Evolutionary conservation across 768 basidiomycete genomes (phyloP).

Genomic region (Russula griseocarnosa): DNA sequence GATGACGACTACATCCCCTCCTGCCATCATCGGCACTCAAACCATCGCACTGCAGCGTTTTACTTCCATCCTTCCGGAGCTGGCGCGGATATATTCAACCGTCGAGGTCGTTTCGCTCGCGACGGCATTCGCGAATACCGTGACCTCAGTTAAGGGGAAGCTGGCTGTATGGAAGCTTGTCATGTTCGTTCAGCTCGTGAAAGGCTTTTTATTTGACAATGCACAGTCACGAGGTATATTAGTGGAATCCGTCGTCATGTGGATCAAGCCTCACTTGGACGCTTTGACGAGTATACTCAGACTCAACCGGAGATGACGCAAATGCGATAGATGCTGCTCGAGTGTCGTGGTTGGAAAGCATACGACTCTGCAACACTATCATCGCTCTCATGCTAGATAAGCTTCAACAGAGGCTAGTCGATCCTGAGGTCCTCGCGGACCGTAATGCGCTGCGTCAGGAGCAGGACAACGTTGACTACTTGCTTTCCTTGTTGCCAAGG

Average conservation of each 20-base stretch:
- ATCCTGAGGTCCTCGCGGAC: slow-evolving; percentile 59
- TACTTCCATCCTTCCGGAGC: slow-evolving; percentile 83
- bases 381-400: slow-evolving; percentile 88
- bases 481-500: slow-evolving; percentile 82
- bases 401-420: slow-evolving; percentile 73
- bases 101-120: slow-evolving; percentile 84
- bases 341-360: slow-evolving; percentile 84
- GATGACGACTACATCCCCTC: slow-evolving; percentile 76
- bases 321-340: slow-evolving; percentile 65
- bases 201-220: slow-evolving; percentile 83
- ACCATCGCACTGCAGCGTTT: slow-evolving; percentile 93
- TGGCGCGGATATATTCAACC: slow-evolving; percentile 72
- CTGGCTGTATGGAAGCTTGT: slow-evolving; percentile 92
- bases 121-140: slow-evolving; percentile 82
- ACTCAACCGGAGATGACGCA: slow-evolving; percentile 65
- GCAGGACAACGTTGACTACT: slow-evolving; percentile 86
- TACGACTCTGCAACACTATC: slow-evolving; percentile 85
- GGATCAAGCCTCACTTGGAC: slow-evolving; percentile 93
- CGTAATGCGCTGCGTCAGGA: slow-evolving; percentile 65
- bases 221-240: slow-evolving; percentile 71
- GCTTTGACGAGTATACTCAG: slow-evolving; percentile 77
- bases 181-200: slow-evolving; percentile 89
- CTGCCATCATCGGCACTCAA: slow-evolving; percentile 93
- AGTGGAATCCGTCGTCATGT: slow-evolving; percentile 82
- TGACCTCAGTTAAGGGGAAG: slow-evolving; percentile 74